phyloP scores from a whole-genome alignment of 352 stramenopile species.

The Phytophthora quininea region DNA sequence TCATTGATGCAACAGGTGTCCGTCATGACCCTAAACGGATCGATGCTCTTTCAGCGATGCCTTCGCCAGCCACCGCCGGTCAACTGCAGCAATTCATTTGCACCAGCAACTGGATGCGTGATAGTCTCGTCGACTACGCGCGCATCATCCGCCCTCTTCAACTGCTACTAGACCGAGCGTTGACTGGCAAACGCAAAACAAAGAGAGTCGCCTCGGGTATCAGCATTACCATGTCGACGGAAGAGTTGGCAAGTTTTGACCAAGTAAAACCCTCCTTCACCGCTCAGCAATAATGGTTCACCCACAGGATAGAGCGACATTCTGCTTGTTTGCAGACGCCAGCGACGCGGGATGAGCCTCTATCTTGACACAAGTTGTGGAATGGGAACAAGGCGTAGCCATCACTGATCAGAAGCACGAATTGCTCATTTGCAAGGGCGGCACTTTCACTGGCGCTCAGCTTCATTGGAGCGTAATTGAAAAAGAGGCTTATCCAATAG shows the following conservation, averaged over 20 bases:
- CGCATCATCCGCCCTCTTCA: not conserved
- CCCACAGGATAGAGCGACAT: not conserved
- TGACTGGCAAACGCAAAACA: conserved; percentile 1
- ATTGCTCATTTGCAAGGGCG: not conserved
- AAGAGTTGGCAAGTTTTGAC: not conserved
- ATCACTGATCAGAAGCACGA: conserved; percentile 1
- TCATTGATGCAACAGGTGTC: conserved; percentile 10
- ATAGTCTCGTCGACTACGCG: conserved; percentile 6
- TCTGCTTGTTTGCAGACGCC: conserved; percentile 9
- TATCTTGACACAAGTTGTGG: conserved; percentile 7
- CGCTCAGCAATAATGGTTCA: conserved; percentile 1
- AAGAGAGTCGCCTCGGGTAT: conserved; percentile 1
- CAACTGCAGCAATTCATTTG: conserved; percentile 15
- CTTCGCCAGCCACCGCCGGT: not conserved
- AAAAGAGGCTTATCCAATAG: conserved; percentile 22
- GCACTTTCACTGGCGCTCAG: not conserved
- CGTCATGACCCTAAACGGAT: conserved; percentile 5
- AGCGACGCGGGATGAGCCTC: not conserved
- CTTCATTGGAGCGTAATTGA: conserved; percentile 21
- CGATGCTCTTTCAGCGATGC: not conserved
- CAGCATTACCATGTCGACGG: not conserved
- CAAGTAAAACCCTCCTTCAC: not conserved
- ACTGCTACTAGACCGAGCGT: conserved; percentile 1
- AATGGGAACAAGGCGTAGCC: not conserved
- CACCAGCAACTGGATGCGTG: conserved; percentile 11